Evolutionary conservation across 2,329 filamentous ascomycete genomes (phyloP), one percentile per base, ranked within the genome.

Genomic region (Trichoderma koningiopsis): DNA sequence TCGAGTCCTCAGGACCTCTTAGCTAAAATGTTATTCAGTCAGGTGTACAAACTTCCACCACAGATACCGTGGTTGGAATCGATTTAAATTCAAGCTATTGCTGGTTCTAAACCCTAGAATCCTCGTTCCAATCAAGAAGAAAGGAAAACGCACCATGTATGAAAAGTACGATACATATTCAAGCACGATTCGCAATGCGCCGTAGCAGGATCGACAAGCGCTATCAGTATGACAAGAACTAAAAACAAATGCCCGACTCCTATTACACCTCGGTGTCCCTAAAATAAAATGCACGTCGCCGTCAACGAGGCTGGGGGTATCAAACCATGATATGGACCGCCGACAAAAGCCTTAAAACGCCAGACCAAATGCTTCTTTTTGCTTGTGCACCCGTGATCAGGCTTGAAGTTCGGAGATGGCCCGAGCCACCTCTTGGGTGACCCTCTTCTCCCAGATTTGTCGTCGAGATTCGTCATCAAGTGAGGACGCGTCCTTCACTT

Each of bases 341-440:
- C 69, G 65, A 68, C 59, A 64, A 68, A 70, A 68, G 67, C 68
- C 68, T 68, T 69, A 53, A 69, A 69, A 69, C 68, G 68, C 68
- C 68, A 65, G 60, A 69, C 56, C 53, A 69, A 69, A 69, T 68
- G 66, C 66, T 68, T 61, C 13, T 56, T 43, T 43, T 43, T 68
- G 58, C 66, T 49, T 63, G 58, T 68, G 66, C 59, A 61, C 57
- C 72, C 71, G 73, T 75, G 70, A 72, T 84, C 77, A 86, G 71
- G 81, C 81, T 74, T 81, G 80, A 72, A 90, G 79, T 72, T 85
- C 84, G 64, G 86, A 85, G 64, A 97, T 84, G 19, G 93, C 93
- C 74, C 86, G 89, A 70, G 89, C 88, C 4, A 97, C 95, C 81
- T 97, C 94, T 56, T 89, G 87, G 22, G 85, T 87, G 16, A 94